phyloP scores from a whole-genome alignment of 495 filamentous ascomycete genomes.

The Aspergillus taichungensis region DNA sequence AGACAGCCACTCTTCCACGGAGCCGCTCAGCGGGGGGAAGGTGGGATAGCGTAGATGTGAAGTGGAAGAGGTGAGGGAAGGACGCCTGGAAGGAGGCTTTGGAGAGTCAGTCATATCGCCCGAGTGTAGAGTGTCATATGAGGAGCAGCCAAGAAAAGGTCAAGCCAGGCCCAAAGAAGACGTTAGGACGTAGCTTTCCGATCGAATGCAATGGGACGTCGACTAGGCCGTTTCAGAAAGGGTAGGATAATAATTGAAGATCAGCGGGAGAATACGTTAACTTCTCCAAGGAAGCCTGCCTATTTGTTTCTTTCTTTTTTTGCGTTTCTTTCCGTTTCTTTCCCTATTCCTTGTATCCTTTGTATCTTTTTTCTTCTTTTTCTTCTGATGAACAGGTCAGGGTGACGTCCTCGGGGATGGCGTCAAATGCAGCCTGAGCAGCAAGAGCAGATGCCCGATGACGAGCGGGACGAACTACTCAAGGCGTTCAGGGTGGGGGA shows the following conservation, averaged over 20 bases:
- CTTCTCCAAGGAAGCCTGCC: conserved; percentile 3
- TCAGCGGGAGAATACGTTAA: conserved; percentile 11
- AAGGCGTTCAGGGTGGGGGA: conserved; percentile 1
- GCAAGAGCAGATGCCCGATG: conserved; percentile 15
- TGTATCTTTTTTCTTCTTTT: not conserved
- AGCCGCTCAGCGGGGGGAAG: conserved; percentile 34
- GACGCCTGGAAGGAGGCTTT: conserved; percentile 26
- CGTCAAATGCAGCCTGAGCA: not conserved
- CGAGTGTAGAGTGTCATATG: conserved; percentile 13
- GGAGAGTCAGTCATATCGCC: conserved; percentile 34
- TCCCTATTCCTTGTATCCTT: not conserved
- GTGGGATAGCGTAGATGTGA: conserved; percentile 39
- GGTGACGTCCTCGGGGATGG: not conserved
- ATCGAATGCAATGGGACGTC: conserved; percentile 10
- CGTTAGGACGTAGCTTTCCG: conserved; percentile 4
- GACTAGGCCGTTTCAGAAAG: conserved; percentile 4
- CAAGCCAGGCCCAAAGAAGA: conserved; percentile 12
- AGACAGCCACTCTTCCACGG: conserved; percentile 42
- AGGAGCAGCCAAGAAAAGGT: conserved; percentile 6
- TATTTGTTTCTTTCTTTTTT: not conserved
- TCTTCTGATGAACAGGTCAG: not conserved
- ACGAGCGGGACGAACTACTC: conserved; percentile 4
- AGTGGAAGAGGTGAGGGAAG: conserved; percentile 16
- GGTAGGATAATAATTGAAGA: conserved; percentile 4
- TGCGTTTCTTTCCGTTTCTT: not conserved